Conservation (phyloP, 345 rosid species). For the Hypericum perforatum region DNA sequence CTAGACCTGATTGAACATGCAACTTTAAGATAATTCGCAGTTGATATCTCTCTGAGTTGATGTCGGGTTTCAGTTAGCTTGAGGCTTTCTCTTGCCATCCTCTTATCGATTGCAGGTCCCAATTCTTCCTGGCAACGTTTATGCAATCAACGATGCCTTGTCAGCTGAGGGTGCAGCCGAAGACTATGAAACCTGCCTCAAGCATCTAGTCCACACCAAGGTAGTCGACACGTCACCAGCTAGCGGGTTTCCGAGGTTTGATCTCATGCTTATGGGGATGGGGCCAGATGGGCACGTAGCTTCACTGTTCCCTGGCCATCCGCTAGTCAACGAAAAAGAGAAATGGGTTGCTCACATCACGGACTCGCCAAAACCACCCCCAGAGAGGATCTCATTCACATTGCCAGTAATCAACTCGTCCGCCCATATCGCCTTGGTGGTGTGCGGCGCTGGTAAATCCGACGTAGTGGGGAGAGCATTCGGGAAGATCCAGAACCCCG, state of each 20-base stretch:
- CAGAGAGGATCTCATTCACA: constrained; percentile 72
- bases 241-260: constrained; percentile 68
- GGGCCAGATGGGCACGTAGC: constrained; percentile 94
- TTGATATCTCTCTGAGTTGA: no score
- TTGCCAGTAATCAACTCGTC: constrained; percentile 84
- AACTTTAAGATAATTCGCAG: no score
- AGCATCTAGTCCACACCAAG: constrained; percentile 34
- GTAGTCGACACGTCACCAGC: constrained; percentile 34
- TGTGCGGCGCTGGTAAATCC: constrained; percentile 62
- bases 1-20: no score
- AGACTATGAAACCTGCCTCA: constrained; percentile 70
- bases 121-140: constrained; percentile 52
- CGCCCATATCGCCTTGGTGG: constrained; percentile 58
- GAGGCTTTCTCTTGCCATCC: neutral
- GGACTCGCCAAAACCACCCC: constrained; percentile 86
- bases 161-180: constrained; percentile 81
- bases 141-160: constrained; percentile 68
- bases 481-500: constrained; percentile 27
- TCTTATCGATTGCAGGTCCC: constrained; percentile 39
- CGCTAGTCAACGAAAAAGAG: constrained; percentile 46
- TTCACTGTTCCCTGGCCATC: constrained; percentile 72
- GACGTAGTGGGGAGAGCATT: constrained; percentile 44
- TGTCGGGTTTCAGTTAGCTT: no score
- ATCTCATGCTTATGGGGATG: constrained; percentile 80
- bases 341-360: constrained; percentile 68